Evolutionary conservation across 2,329 filamentous ascomycete genomes (phyloP).

Genomic region (Helicocarpus griseus): DNA sequence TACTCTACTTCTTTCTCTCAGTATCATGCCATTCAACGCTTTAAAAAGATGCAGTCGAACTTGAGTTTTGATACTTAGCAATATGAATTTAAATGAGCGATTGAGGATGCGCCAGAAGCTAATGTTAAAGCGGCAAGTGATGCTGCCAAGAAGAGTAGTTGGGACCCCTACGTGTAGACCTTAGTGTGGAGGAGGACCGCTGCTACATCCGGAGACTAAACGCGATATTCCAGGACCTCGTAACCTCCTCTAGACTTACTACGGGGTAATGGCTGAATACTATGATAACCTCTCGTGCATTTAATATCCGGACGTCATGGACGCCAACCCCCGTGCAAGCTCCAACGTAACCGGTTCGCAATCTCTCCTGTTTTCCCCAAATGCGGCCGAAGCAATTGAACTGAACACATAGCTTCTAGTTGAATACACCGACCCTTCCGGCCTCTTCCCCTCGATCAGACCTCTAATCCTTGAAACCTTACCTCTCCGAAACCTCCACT

Average conservation of each 20-base stretch:
- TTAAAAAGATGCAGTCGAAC: no score
- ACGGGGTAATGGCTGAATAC: background rate
- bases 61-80: no score
- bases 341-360: slow-evolving; percentile 63
- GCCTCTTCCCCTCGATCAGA: slow-evolving; percentile 73
- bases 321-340: slow-evolving; percentile 41
- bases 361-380: background rate
- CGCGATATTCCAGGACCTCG: background rate
- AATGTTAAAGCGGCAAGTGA: background rate
- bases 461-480: slow-evolving; percentile 68
- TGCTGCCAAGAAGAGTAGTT: background rate
- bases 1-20: no score
- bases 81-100: no score
- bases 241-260: background rate
- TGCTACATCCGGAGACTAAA: no score
- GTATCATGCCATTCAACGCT: no score
- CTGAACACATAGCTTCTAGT: slow-evolving; percentile 43
- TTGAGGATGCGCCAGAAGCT: background rate
- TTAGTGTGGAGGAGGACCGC: no score
- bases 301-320: slow-evolving; percentile 24
- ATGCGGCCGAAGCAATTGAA: slow-evolving; percentile 6
- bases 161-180: background rate
- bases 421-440: slow-evolving; percentile 91
- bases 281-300: slow-evolving; percentile 5
- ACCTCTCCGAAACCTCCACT: slow-evolving; percentile 84